Conservation (phyloP, 1,284 basidiomycete species). For the Ganoderma resinaceum region DNA sequence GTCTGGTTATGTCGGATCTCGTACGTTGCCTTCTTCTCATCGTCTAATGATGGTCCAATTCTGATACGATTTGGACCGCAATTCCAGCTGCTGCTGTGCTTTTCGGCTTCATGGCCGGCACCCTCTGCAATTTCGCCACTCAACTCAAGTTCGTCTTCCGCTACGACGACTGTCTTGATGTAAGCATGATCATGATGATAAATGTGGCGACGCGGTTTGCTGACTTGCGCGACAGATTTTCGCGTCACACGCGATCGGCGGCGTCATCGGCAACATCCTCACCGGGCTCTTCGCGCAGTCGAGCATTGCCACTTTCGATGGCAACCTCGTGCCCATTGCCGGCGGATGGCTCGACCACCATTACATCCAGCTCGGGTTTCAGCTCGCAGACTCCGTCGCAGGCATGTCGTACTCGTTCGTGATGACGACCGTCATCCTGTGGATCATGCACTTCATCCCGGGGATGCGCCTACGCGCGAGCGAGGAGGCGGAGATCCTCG, state of each 20-base stretch:
- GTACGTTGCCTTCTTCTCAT: conserved; percentile 46
- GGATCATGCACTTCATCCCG: conserved; percentile 94
- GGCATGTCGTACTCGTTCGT: conserved; percentile 84
- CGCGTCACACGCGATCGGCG: conserved; percentile 89
- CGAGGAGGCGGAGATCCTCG: conserved; percentile 91
- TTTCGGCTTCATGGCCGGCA: conserved; percentile 87
- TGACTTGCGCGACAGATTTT: conserved; percentile 65
- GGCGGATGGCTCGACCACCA: conserved; percentile 95
- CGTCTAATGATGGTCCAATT: conserved; percentile 10
- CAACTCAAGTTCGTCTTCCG: conserved; percentile 86
- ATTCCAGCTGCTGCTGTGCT: conserved; percentile 75
- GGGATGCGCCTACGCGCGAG: conserved; percentile 79
- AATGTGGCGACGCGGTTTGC: not conserved
- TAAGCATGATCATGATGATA: conserved; percentile 43
- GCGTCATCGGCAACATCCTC: conserved; percentile 86
- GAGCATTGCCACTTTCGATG: conserved; percentile 85
- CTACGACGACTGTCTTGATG: conserved; percentile 86
- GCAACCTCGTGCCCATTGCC: conserved; percentile 68
- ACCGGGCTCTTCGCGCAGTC: conserved; percentile 91
- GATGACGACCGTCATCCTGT: conserved; percentile 88
- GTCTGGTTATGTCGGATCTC: conserved; percentile 88
- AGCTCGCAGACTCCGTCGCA: conserved; percentile 82
- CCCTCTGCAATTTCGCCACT: conserved; percentile 92
- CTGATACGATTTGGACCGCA: not conserved
- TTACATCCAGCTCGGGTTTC: conserved; percentile 86